Evolutionary conservation across 23 red algal genomes (phyloP).

Genomic region (Pyropia haitanensis): DNA sequence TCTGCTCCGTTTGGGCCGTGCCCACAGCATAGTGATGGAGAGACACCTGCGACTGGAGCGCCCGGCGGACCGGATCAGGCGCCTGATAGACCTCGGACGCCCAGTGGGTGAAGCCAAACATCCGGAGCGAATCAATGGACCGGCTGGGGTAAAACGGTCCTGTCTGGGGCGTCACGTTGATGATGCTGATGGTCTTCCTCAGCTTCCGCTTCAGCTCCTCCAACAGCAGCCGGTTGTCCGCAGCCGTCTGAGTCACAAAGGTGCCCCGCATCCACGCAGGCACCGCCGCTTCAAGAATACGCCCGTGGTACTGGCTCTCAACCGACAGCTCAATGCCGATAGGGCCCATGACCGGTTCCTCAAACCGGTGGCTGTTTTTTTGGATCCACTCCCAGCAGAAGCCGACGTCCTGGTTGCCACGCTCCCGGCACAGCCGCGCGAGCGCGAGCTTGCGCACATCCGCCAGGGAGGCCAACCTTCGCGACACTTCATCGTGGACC

Average conservation of each 20-base stretch:
- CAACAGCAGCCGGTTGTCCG: conserved; percentile 33
- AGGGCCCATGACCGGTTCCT: conserved; percentile 48
- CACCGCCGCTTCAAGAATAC: conserved; percentile 43
- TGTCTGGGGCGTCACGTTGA: conserved; percentile 18
- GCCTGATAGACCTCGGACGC: conserved; percentile 59
- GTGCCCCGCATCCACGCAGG: conserved; percentile 32
- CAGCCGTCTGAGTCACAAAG: conserved; percentile 49
- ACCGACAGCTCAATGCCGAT: conserved; percentile 52
- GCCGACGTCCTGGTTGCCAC: conserved; percentile 10
- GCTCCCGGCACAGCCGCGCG: conserved; percentile 4
- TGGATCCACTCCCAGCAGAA: conserved; percentile 1
- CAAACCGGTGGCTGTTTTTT: conserved; percentile 17
- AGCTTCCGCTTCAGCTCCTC: conserved; percentile 28
- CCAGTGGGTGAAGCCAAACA: conserved; percentile 20
- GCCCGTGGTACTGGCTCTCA: conserved; percentile 41
- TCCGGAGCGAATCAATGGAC: conserved; percentile 20
- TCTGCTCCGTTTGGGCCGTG: background rate
- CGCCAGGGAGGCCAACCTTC: background rate
- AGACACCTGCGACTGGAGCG: conserved; percentile 38
- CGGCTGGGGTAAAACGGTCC: conserved; percentile 20
- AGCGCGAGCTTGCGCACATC: conserved; percentile 11
- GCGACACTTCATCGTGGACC: conserved; percentile 10
- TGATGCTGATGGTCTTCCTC: conserved; percentile 26
- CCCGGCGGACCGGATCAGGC: conserved; percentile 23
- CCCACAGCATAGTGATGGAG: conserved; percentile 36